phyloP scores from a whole-genome alignment of 176 grass and related monocot genomes.

The Chloris gayana region DNA sequence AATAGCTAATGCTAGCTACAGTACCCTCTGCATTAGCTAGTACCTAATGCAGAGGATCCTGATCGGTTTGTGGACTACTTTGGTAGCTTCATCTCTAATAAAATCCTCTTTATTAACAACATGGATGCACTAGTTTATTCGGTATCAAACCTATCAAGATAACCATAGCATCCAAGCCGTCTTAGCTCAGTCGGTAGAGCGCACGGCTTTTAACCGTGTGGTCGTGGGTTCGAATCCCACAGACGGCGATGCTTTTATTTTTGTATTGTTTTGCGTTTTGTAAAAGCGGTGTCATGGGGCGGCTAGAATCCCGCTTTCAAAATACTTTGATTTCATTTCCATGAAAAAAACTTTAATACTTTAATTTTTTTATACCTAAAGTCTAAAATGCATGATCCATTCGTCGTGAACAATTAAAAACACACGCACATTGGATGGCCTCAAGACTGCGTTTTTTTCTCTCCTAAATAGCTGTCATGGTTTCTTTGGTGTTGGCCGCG shows the following conservation, averaged over 20 bases:
- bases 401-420: background rate
- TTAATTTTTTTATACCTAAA: too few species aligned
- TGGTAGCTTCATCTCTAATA: too few species aligned
- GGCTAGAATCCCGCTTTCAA: background rate
- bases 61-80: too few species aligned
- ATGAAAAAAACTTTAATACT: background rate
- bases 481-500: background rate
- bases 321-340: too few species aligned
- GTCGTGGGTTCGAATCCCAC: constrained; percentile 78
- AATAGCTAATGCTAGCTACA: too few species aligned
- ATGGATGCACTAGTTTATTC: too few species aligned
- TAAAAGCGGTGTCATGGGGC: background rate
- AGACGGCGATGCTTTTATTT: constrained; percentile 13
- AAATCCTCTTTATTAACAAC: too few species aligned
- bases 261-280: too few species aligned
- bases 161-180: constrained; percentile 41
- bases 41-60: too few species aligned
- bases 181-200: constrained; percentile 99
- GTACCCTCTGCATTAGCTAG: too few species aligned
- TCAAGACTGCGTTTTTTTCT: too few species aligned
- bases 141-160: too few species aligned
- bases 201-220: constrained; percentile 99
- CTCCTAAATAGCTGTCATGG: background rate
- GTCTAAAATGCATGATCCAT: background rate
- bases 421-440: background rate